These are phyloP conservation scores for Vigna trinervia DNA, from an alignment of 306 rosid species.

Conservation along the genomic window DNA sequence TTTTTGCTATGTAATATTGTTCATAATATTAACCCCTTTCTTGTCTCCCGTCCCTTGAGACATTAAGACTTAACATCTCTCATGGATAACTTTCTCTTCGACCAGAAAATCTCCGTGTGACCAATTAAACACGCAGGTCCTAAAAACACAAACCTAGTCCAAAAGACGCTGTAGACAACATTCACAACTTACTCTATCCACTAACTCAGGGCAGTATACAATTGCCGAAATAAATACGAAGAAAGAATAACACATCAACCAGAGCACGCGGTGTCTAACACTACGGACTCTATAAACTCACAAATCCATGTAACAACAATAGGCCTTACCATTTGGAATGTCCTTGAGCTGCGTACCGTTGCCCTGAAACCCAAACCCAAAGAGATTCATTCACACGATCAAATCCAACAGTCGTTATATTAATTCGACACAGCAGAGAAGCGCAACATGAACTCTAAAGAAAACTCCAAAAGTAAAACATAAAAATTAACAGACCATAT, in stretches of 20 bases:
- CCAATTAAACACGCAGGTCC: not conserved
- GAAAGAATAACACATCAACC: not conserved
- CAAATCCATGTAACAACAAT: not conserved
- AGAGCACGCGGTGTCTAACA: not conserved
- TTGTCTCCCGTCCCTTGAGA: not conserved
- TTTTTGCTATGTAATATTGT: not conserved
- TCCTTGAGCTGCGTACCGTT: slow-evolving; percentile 75
- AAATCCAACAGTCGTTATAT: not conserved
- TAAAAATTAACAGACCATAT: not conserved
- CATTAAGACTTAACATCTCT: not conserved
- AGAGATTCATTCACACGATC: slow-evolving; percentile 12
- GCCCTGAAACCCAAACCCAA: slow-evolving; percentile 65
- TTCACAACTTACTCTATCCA: not conserved
- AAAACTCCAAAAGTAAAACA: not conserved
- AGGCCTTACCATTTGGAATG: slow-evolving; percentile 78
- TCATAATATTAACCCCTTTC: not conserved
- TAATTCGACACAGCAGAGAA: not conserved
- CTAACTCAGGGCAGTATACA: not conserved
- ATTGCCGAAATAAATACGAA: not conserved
- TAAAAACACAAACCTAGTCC: not conserved
- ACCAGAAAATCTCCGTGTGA: not conserved
- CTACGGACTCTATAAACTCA: not conserved
- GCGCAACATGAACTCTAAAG: not conserved
- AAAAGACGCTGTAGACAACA: not conserved
- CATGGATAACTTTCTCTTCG: not conserved